Evolutionary conservation across 495 filamentous ascomycete species (phyloP), one percentile per base, ranked within the genome.

Genomic region (Talaromyces nanjingensis): DNA sequence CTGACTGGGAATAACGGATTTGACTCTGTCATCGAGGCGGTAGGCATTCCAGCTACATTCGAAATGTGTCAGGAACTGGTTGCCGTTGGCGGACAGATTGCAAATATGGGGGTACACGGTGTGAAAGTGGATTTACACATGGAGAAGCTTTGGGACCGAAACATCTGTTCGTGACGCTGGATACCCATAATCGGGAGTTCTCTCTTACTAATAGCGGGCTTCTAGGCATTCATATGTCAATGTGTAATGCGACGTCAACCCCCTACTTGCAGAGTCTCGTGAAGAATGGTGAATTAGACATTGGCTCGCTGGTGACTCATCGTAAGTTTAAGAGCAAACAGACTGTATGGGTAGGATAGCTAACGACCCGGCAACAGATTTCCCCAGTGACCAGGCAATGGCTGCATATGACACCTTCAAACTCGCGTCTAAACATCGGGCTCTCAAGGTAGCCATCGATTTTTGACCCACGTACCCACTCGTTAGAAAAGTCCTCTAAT

Each of bases 1-100:
- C 60, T 81, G 27, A 83, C 78, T 0, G 75, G 76, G 6, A 77
- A 75, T 3, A 72, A 74, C 45, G 80, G 79, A 1, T 82, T 77
- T 60, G 81, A 86, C 65, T 71, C 76, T 31, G 80, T 86, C 24
- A 81, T 86, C 59, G 83, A 86, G 67, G 81, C 78, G 5, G 83
- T 84, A 6, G 83, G 83, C 3, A 68, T 79, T 18, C 77, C 76
- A 6, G 74, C 72, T 16, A 80, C 76, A 4, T 79, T 83, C 65
- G 73, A 75, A 33, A 63, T 80, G 62, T 73, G 72, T 54, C 81
- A 83, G 67, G 68, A 74, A n/a, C 59, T 86, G 11, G 75, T 86
- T 3, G 80, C 74, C 4, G 69, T 77, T 0, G 81, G 80, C 5
- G 82, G 81, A 11, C 67, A 73, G 0, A 79, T 85, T 65, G 82